These are phyloP conservation scores for Yarrowia galli DNA, from an alignment of 1,139 yeast species.

Conservation along the genomic window DNA sequence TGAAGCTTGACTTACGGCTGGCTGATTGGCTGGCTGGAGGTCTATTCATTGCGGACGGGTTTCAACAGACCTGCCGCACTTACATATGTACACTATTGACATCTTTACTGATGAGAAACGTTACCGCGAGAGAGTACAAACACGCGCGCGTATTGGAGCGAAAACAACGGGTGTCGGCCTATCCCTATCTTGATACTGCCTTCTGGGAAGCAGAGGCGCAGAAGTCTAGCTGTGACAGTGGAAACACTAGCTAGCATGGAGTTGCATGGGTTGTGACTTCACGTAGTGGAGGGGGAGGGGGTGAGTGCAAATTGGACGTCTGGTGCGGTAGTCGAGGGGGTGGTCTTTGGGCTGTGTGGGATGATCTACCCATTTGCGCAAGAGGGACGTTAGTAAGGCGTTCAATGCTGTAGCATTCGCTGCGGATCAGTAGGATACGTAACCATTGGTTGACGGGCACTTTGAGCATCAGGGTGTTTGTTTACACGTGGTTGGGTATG, in stretches of 20 bases:
- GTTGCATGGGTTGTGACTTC: neutral
- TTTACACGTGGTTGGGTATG: constrained; percentile 33
- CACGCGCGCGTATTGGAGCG: constrained; percentile 4
- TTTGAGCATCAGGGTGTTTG: constrained; percentile 1
- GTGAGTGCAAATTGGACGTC: too few species aligned
- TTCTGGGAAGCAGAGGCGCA: neutral
- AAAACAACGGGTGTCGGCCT: neutral
- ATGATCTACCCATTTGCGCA: too few species aligned
- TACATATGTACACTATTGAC: constrained; percentile 37
- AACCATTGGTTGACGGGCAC: constrained; percentile 12
- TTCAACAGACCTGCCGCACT: neutral
- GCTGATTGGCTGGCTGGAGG: too few species aligned
- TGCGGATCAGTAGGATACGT: neutral
- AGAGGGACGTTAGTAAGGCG: too few species aligned
- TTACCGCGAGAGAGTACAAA: constrained; percentile 16
- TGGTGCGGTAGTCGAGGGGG: too few species aligned
- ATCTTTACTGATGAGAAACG: constrained; percentile 9
- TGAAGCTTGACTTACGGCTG: neutral
- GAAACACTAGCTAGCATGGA: constrained; percentile 8
- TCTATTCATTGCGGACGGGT: too few species aligned
- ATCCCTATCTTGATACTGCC: neutral
- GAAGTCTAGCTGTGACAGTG: constrained; percentile 1
- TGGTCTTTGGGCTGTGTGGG: too few species aligned
- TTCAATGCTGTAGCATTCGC: too few species aligned
- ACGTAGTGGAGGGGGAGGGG: neutral